phyloP scores from a whole-genome alignment of 1,284 basidiomycete species.

The Fomes fomentarius region DNA sequence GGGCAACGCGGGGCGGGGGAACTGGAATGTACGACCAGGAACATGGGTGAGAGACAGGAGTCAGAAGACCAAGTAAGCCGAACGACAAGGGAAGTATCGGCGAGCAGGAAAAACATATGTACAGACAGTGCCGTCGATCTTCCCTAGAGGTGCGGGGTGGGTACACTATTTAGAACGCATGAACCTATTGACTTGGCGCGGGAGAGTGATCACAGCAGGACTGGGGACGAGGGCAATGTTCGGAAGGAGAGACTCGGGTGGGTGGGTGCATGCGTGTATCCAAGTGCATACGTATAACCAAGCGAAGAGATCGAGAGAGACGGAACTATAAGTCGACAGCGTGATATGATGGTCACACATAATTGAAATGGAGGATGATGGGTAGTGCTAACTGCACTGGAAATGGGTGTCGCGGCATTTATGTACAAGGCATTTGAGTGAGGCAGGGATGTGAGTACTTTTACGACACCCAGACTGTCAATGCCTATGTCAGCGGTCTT shows the following conservation, averaged over 20 bases:
- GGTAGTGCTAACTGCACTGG: not conserved
- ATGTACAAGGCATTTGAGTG: not conserved
- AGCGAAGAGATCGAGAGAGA: not conserved
- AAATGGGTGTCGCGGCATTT: conserved; percentile 19
- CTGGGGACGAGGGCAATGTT: not conserved
- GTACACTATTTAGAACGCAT: too few relatives aligned
- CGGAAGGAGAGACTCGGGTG: conserved; percentile 5
- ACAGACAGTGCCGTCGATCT: conserved; percentile 3
- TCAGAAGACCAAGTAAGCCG: too few relatives aligned
- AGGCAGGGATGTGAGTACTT: not conserved
- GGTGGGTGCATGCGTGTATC: not conserved
- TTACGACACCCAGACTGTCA: conserved; percentile 37
- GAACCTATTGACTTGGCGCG: too few relatives aligned
- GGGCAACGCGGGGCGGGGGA: too few relatives aligned
- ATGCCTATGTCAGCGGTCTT: too few relatives aligned
- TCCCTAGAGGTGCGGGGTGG: conserved; percentile 15
- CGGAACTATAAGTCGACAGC: not conserved
- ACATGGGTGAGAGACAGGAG: too few relatives aligned
- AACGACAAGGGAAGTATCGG: conserved; percentile 12
- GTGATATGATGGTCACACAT: not conserved
- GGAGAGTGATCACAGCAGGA: too few relatives aligned
- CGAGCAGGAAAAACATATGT: not conserved
- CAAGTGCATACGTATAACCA: not conserved
- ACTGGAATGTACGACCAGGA: too few relatives aligned
- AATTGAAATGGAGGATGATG: too few relatives aligned